These are phyloP conservation scores for Pyrrhoderma noxium DNA, from an alignment of 1,284 basidiomycete species.

Conservation along the genomic window DNA sequence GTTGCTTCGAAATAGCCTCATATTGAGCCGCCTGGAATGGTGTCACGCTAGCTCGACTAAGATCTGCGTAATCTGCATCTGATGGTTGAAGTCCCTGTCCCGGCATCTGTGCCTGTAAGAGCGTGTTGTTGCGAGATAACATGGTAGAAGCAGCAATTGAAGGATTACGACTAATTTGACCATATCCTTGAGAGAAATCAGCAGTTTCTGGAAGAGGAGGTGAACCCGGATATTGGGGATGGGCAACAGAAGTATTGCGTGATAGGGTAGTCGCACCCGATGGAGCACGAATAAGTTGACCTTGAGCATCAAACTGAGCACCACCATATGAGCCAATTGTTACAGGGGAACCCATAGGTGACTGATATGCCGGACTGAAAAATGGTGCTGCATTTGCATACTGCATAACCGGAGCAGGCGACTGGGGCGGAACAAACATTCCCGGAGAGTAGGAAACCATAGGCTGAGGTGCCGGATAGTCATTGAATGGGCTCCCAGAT, in stretches of 20 bases:
- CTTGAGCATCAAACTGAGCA: conserved; percentile 15
- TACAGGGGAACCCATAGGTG: conserved; percentile 15
- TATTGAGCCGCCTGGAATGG: conserved; percentile 70
- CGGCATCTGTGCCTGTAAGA: neutral
- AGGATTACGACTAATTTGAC: too few relatives aligned
- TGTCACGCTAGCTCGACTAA: conserved; percentile 58
- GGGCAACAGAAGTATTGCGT: conserved; percentile 10
- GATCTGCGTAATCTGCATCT: conserved; percentile 41
- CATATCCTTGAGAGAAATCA: conserved; percentile 3
- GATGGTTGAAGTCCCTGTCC: neutral
- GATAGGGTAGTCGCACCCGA: conserved; percentile 9
- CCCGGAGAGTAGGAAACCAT: conserved; percentile 8
- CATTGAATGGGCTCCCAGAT: conserved; percentile 11
- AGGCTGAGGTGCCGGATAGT: conserved; percentile 14
- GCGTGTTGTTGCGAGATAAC: too few relatives aligned
- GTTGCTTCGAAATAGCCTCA: conserved; percentile 52
- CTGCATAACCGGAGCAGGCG: neutral
- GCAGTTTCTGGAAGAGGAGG: neutral
- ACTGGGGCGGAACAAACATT: conserved; percentile 4
- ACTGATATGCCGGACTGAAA: conserved; percentile 14
- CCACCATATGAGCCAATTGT: conserved; percentile 14
- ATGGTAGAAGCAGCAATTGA: too few relatives aligned
- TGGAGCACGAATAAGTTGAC: conserved; percentile 10
- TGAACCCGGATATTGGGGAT: conserved; percentile 14
- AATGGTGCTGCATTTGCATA: conserved; percentile 22